Base-by-base conservation (phyloP, 2,329 filamentous ascomycete species). In the Pyrenophora teres region DNA sequence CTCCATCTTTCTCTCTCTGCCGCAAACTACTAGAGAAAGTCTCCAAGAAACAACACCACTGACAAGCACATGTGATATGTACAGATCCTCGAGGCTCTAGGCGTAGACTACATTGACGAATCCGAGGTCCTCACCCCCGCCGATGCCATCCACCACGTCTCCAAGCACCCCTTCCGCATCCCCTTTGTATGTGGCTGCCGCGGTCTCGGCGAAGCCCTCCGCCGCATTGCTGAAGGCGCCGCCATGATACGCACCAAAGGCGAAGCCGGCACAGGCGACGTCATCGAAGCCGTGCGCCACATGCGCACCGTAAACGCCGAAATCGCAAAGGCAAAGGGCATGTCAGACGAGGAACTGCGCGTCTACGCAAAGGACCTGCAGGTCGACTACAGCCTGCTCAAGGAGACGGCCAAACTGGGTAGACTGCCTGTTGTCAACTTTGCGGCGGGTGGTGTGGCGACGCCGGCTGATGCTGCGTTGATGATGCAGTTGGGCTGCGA, bases 401-500 rank as follows among this genome's bases (percentile, higher is more conserved):
- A 87, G 74, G 86, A 96, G 81, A 93, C 90, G 0, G 93, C 92
- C 1, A 86, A 92, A 80, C 81, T 95, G 59, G 92, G 92, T 37
- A 83, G 94, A 43, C 80, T 99, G 47, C 94, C 94, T 2, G 93
- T 97, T 0, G 94, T 99, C 60, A 97, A 97, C 81, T 97, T 99
- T 66, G 94, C 94, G 0, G 94, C 94, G 3, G 94, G 94, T n/a
- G 94, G 94, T 51, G 89, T 99, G n/a, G 94, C 94, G n/a, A 99
- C 94, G 1, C 94, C 94, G 0, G 94, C 94, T 0, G 94, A 99
- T 76, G 94, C 94, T 0, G 94, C 94, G 2, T 81, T 99, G 78
- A 90, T 99, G 93, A 99, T 99, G 94, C 93, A 97, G 81, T 81
- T 99, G 59, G 94, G 94, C 54, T 97, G 94, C 71, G 94, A 99